Percentiles rank a stretch among this genome's conserved stretches.
Conservation (phyloP, 2,329 filamentous ascomycete species). For the Colletotrichum echinochloae region DNA sequence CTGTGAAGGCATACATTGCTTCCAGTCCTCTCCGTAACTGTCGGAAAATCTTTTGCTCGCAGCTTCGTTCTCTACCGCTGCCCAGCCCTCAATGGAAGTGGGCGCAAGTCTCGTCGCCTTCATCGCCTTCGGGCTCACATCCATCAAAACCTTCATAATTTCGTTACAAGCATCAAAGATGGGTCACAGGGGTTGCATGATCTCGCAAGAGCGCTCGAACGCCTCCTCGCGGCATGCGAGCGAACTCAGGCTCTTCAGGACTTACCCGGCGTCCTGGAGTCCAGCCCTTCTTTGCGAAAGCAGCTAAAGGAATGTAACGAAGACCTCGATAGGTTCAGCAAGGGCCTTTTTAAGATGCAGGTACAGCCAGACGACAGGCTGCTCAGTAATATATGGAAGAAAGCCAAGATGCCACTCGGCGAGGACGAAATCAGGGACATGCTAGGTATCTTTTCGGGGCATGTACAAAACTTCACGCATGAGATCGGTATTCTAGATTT, state of each 20-base stretch:
- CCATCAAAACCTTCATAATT: constrained; percentile 3
- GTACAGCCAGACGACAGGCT: not conserved
- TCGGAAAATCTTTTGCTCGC: not conserved
- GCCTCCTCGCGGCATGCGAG: constrained; percentile 3
- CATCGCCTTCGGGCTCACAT: constrained; percentile 8
- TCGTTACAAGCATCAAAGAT: constrained; percentile 5
- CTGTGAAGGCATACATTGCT: not conserved
- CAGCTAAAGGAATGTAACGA: not conserved
- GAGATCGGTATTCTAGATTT: not conserved
- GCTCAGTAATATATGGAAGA: not conserved
- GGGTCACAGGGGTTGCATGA: not conserved
- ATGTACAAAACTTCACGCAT: not conserved
- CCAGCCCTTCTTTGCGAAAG: not conserved
- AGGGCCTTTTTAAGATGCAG: not conserved
- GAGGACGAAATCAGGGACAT: not conserved
- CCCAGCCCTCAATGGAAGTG: not conserved
- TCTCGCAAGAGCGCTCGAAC: not conserved
- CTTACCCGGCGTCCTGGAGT: not conserved
- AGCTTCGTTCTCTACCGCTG: not conserved
- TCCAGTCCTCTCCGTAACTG: not conserved
- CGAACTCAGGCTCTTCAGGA: not conserved
- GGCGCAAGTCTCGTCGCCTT: not conserved
- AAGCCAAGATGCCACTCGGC: not conserved
- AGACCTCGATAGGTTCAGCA: not conserved
- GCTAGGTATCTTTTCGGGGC: not conserved